Base-by-base conservation (phyloP, 306 rosid species). In the Cicer arietinum region DNA sequence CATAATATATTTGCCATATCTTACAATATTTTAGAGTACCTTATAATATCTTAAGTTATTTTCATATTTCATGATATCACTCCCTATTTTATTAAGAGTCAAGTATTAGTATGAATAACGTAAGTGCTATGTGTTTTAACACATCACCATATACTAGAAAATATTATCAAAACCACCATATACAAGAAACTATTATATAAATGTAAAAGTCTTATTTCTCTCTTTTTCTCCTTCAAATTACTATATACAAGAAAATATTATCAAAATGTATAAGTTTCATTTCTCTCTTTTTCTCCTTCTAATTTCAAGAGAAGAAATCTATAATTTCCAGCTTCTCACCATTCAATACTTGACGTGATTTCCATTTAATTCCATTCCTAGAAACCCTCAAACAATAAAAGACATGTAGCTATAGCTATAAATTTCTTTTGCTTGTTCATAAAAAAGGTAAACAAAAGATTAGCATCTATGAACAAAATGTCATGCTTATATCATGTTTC, bases 261-360 rank as follows among this genome's bases (percentile, higher is more conserved):
- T 65, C 39, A 25, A n/a, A 57, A 64, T 13, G 47, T 13, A 65
- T 1, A 52, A 52, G 65, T 20, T 6, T 75, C 6, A 12, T 51
- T 42, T 52, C 56, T 51, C 43, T 63, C 8, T 6, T 1, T 64
- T 67, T 64, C 18, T 52, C 9, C 44, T 37, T 61, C 37, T 50
- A 20, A 64, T 65, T 22, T 50, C 66, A 43, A 53, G 10, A 53
- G 8, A 52, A 30, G 14, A 48, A 14, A 14, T 69, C 43, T 40
- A 40, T 48, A 44, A 48, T 48, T 18, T 60, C 76, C 70, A 60
- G 54, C 25, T 50, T 54, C 16, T 18, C 20, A 58, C 63, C 8
- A 77, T 17, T 69, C 63, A 69, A 59, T 56, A 76, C 12, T 54
- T 25, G 6, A 51, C 37, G 10, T n/a, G 37, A 60, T 61, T 62